Evolutionary conservation across 2,329 filamentous ascomycete species (phyloP), one percentile per base, ranked within the genome.

Genomic region (Alternaria postmessia): DNA sequence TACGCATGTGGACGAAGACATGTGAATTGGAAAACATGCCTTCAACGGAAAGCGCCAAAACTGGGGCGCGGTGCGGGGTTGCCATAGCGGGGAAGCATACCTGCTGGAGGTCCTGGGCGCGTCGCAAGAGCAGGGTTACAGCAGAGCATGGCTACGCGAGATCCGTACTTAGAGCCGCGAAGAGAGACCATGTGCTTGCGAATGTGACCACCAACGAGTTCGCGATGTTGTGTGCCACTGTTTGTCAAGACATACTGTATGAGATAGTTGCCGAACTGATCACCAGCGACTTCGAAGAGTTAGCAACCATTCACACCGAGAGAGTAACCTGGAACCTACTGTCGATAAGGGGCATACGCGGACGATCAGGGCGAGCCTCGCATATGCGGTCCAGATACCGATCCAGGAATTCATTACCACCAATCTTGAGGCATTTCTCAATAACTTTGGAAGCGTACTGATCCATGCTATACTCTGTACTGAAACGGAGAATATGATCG

Each of bases 371-470:
- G 63, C 93, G 92, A 59, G 93, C 93, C 78, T 97, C 94, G 77
- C 94, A 98, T 62, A 99, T 93, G 62, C 94, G 91, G 77, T 96
- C 91, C 61, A 99, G 88, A 75, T 98, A 99, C 63, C 93, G 92
- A 62, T 93, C 87, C 43, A 99, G 86, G 75, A 99, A 99, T 47
- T 98, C 94, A 26, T 86, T 81, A 28, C 93, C 92, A 44, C 94
- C 93, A 81, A 99, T 96, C 84, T 99, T 99, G 69, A 99, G 88
- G 73, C 95, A 99, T 81, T 99, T 99, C 82, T 99, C 94, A 62
- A 99, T 94, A 44, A 99, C 95, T 81, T 99, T 99, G 61, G 95
- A 99, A 43, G 95, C 96, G 76, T 97, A 99, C 75, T 99, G 95
- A 71, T 99, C 95, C 87, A 96, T 97, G 80, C 94, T 98, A 81